Conservation (phyloP, 768 basidiomycete genomes). For the Suillus cothurnatus region DNA sequence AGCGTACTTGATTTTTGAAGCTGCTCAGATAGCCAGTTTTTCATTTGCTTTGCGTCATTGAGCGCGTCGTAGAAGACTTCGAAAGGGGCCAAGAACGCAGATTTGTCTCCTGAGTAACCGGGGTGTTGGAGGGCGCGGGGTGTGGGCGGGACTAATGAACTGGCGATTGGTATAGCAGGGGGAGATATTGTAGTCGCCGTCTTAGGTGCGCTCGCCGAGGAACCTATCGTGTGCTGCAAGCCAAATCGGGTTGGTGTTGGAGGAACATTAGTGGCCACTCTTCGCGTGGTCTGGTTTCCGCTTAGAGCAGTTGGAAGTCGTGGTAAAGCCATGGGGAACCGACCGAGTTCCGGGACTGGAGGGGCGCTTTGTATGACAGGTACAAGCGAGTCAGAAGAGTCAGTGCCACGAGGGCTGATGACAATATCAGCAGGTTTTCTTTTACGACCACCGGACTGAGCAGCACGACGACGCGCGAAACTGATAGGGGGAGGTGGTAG, state of each 20-base stretch:
- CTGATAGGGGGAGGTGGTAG: slow-evolving; percentile 74
- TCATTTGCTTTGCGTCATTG: slow-evolving; percentile 77
- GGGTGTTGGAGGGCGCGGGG: slow-evolving; percentile 66
- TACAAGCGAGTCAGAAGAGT: slow-evolving; percentile 53
- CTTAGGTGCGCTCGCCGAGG: slow-evolving; percentile 29
- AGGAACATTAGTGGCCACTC: slow-evolving; percentile 63
- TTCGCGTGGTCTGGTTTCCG: slow-evolving; percentile 47
- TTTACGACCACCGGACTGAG: slow-evolving; percentile 57
- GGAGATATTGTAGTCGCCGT: slow-evolving; percentile 47
- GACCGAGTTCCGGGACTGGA: slow-evolving; percentile 50
- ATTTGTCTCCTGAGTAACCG: slow-evolving; percentile 62
- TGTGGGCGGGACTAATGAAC: slow-evolving; percentile 66
- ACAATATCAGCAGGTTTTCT: slow-evolving; percentile 81
- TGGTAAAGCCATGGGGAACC: slow-evolving; percentile 66
- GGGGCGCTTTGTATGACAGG: slow-evolving; percentile 80
- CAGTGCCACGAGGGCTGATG: slow-evolving; percentile 68
- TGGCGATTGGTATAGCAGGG: slow-evolving; percentile 70
- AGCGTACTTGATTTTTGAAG: slow-evolving; percentile 62
- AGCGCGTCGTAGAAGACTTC: slow-evolving; percentile 85
- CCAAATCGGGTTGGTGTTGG: slow-evolving; percentile 71
- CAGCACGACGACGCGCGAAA: slow-evolving; percentile 75
- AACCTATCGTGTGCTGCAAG: slow-evolving; percentile 36
- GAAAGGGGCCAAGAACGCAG: slow-evolving; percentile 81
- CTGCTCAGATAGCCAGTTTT: slow-evolving; percentile 75
- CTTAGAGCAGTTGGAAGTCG: slow-evolving; percentile 57